Base-by-base conservation (phyloP, 371 early-diverging fungal species). In the Apophysomyces sp. region DNA sequence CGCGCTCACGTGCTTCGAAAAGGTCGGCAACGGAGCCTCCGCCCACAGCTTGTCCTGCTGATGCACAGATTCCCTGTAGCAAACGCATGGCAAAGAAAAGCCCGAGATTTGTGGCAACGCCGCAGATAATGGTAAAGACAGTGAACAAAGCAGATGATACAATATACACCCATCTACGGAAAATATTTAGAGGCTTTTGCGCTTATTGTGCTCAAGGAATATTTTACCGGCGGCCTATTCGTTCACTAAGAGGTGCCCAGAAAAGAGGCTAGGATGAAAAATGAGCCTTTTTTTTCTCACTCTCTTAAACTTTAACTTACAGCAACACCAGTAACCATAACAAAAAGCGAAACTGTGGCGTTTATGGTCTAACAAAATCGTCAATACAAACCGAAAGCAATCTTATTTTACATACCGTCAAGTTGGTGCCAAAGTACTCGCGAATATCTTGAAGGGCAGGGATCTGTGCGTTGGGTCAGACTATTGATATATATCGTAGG, bases 1-100 rank as follows among this genome's bases (percentile, higher is more conserved):
- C 80, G 15, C 75, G 71, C 49, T 74, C 75, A n/a, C 63, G 64
- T 2, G 70, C 60, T 16, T 66, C 58, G 37, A 74, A 80, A 4
- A 80, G 49, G 63, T 80, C 80, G 13, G 75, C 63, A 1, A 74
- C 74, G 8, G 67, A 68, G 0, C 80, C 80, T 34, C 77, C 76
- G 44, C 80, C 80, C 12, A 80, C 58, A n/a, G 75, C 72, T 52
- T 67, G 67, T 6, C 76, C 76, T 16, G 68, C 73, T 32, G 71
- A 69, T 15, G 71, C 60, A 55, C 68, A 73, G 11, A 78, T 58
- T 31, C 70, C 79, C 61, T 75, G 79, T 18, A 78, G 32, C 3
- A 78, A 28, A 9, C 79, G 73, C 26, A 78, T 71, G 21, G 61
- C 71, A 63, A 73, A 75, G 40, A 78, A 78, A 30, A 69, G 12